Evolutionary conservation across 108 stramenopile species (phyloP), one percentile per base, ranked within the genome.

Genomic region (Skeletonema costatum): DNA sequence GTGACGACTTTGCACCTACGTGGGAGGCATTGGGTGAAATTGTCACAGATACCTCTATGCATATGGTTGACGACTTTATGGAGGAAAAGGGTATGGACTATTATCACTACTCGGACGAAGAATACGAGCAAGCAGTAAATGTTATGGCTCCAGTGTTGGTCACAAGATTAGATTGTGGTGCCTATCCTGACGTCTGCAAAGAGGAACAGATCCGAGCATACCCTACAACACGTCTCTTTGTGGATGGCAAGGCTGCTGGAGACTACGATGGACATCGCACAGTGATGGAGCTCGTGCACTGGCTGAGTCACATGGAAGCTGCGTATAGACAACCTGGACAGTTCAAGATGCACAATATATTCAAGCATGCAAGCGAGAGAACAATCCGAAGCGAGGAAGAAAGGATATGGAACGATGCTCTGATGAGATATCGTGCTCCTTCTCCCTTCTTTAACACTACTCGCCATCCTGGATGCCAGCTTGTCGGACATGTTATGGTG

Each of bases 241-340:
- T 89, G 17, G 84, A 90, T 73, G 92, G 90, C n/a, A 38, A 86
- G 29, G 74, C 78, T 4, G 85, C 81, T 64, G 76, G 71, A 5
- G 98, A 98, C 73, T 99, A 98, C 64, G 38, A 73, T 14, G 87
- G 87, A 10, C 92, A 96, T 83, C 86, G 97, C 30, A 95, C 97
- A 29, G 85, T 96, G 1, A 71, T 87, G 59, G 88, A 90, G 53
- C 78, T 98, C 42, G 82, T 87, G 4, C 78, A 90, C 46, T 93
- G 87, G 82, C 35, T 89, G 21, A n/a, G 67, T 86, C 56, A 80
- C 33, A 70, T 85, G 16, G 85, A 88, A 74, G 76, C 84, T 60
- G 39, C 78, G 17, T 65, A 87, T 63, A 78, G 89, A 77, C 66
- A 74, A 41, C 81, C 87, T 33, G 83, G 68, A 69, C 67, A 78